A percentile compares a stretch with the other conserved stretches of the same genome.
Evolutionary conservation across 108 stramenopile genomes (phyloP).

Genomic region (Cyclotella baltica): DNA sequence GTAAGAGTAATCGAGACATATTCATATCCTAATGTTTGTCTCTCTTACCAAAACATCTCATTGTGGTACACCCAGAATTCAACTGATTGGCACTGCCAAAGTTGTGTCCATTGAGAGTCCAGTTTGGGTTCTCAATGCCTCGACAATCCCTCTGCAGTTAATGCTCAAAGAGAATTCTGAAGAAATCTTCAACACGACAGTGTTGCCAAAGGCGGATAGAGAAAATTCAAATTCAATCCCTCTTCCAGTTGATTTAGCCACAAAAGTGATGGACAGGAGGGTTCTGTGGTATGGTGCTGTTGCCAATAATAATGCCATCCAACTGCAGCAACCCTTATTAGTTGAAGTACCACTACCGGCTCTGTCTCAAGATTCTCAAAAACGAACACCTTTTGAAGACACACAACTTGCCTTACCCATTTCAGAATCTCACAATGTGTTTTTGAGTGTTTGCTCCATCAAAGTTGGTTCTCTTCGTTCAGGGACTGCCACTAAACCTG

Average conservation of each 20-base stretch:
- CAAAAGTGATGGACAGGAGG: conserved; percentile 37
- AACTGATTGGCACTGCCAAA: conserved; percentile 59
- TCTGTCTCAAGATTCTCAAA: conserved; percentile 43
- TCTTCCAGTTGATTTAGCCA: conserved; percentile 61
- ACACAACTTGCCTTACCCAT: conserved; percentile 47
- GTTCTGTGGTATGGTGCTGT: conserved; percentile 49
- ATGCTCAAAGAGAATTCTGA: conserved; percentile 45
- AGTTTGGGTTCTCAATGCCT: conserved; percentile 52
- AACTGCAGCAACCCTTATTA: conserved; percentile 10
- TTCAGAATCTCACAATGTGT: neutral
- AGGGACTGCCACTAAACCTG: neutral
- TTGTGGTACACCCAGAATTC: conserved; percentile 61
- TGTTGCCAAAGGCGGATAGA: conserved; percentile 31
- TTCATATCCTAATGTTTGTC: neutral
- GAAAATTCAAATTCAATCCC: conserved; percentile 25
- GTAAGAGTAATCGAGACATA: neutral
- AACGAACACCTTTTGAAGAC: conserved; percentile 2
- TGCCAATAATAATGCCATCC: conserved; percentile 24
- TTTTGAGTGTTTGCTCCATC: neutral
- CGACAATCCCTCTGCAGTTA: conserved; percentile 50
- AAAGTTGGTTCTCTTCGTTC: neutral
- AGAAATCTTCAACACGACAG: conserved; percentile 40
- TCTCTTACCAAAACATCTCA: conserved; percentile 20
- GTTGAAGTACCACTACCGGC: conserved; percentile 36
- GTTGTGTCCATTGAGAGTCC: conserved; percentile 72